phyloP scores from a whole-genome alignment of 306 rosid genomes.

The Gillenia trifoliata region DNA sequence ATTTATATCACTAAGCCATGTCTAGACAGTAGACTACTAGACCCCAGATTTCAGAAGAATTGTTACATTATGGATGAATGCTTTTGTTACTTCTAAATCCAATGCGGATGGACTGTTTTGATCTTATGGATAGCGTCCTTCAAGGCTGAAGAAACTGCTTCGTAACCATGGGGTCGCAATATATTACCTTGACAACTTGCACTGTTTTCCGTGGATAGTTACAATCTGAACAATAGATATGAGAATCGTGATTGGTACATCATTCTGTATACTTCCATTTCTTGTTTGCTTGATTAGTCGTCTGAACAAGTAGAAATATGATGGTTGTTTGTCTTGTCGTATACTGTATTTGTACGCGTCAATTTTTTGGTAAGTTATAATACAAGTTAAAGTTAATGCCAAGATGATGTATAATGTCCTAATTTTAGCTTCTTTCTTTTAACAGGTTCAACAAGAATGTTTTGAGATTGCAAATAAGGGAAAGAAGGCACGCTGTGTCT shows the following conservation, averaged over 20 bases:
- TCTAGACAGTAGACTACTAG: background rate
- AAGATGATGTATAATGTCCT: background rate
- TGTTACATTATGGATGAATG: background rate
- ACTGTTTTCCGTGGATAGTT: background rate
- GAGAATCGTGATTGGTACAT: background rate
- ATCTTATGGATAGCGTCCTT: background rate
- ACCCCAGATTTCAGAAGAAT: background rate
- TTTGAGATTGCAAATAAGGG: constrained; percentile 26
- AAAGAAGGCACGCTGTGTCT: constrained; percentile 26
- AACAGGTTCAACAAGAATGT: constrained; percentile 35
- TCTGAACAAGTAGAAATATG: background rate
- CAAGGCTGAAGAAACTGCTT: background rate
- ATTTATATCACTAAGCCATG: background rate
- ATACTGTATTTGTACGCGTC: background rate
- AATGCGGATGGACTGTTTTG: background rate
- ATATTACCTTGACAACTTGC: background rate
- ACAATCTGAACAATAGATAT: background rate
- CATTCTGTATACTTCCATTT: background rate
- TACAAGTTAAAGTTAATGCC: no score
- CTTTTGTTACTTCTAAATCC: background rate
- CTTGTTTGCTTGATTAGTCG: background rate
- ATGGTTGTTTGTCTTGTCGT: background rate
- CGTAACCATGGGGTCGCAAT: background rate
- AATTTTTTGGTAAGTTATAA: background rate
- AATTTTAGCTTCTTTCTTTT: constrained; percentile 14